A percentile compares a stretch with the other conserved stretches of the same genome.
Conservation (phyloP, 2,329 filamentous ascomycete genomes). For the Cladophialophora immunda region DNA sequence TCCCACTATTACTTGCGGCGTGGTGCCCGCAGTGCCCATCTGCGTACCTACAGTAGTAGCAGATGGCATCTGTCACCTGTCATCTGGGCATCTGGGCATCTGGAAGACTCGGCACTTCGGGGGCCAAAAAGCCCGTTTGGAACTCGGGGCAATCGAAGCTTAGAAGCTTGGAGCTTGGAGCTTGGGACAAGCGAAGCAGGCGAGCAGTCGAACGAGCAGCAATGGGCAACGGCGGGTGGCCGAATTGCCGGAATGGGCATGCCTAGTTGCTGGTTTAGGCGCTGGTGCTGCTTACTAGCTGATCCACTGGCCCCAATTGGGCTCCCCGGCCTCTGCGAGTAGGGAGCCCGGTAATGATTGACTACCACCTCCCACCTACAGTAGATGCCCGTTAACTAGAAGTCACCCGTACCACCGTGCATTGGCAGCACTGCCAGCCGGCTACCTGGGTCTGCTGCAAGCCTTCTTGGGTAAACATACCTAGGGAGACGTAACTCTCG, state of each 20-base stretch:
- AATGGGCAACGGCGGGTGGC: background rate
- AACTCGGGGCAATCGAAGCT: background rate
- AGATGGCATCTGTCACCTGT: too few species aligned
- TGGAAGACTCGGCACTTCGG: slow-evolving; percentile 2
- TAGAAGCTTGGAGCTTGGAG: background rate
- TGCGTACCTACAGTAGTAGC: too few species aligned
- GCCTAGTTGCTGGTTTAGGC: slow-evolving; percentile 1
- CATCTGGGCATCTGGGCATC: background rate
- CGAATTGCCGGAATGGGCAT: background rate
- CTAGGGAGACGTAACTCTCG: too few species aligned
- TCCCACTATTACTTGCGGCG: background rate
- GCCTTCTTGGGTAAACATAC: too few species aligned
- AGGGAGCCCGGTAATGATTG: too few species aligned
- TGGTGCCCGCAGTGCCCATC: background rate
- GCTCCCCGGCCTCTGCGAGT: background rate
- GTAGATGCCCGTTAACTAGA: too few species aligned
- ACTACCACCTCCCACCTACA: too few species aligned
- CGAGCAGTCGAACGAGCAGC: background rate
- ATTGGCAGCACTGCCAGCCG: too few species aligned
- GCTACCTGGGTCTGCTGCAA: too few species aligned
- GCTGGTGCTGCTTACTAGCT: background rate
- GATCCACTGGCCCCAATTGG: background rate
- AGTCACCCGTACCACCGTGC: too few species aligned
- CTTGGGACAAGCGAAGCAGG: background rate
- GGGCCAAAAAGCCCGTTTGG: background rate